Base-by-base conservation (phyloP, 139 green algal genomes). In the Deuterostichococcus epilithicus region DNA sequence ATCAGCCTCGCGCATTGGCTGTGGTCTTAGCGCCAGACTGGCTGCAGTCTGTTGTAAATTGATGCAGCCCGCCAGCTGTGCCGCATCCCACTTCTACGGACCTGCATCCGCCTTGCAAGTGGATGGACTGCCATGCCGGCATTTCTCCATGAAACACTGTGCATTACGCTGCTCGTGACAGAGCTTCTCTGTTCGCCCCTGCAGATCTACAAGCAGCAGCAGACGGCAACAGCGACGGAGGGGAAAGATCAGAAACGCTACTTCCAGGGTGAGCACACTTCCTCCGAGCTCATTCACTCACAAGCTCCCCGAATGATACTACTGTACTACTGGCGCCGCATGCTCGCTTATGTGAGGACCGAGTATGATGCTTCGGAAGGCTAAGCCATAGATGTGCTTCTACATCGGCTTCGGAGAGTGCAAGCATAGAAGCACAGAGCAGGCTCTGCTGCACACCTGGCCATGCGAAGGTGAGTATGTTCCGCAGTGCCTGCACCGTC, bases 121-220 rank as follows among this genome's bases (percentile, higher is more conserved):
- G 42, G 42, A 8, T 52, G 8, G 42, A 13, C 13, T 52, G 42
- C 13, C 42, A 52, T 52, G 42, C 42, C 13, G 8, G 42, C 42
- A 13, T 52, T 8, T 13, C 10, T 8, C 42, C 8, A 52, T 13
- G 30, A 15, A 25, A 4, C 3, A 26, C 5, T 44, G 30, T 32
- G 5, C 22, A 5, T 5, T 44, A 25, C 18, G 32, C 15, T 72
- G 18, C 26, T 39, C 32, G 63, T 5, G 18, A 32, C 4, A 35
- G 76, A 81, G 77, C 74, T 81, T 72, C 1, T 58, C 3, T 38
- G 80, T 20, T 84, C 84, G 36, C 26, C n/a, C 2, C 75, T 75
- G 0, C 80, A 86, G 77, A 23, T 88, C 1, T 90, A 90, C 86
- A 90, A 90, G 79, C 86, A 90, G 86, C 86, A 90, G 79, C 83